Evolutionary conservation across 1,284 basidiomycete genomes (phyloP).

Genomic region (Takashimella tepidaria): DNA sequence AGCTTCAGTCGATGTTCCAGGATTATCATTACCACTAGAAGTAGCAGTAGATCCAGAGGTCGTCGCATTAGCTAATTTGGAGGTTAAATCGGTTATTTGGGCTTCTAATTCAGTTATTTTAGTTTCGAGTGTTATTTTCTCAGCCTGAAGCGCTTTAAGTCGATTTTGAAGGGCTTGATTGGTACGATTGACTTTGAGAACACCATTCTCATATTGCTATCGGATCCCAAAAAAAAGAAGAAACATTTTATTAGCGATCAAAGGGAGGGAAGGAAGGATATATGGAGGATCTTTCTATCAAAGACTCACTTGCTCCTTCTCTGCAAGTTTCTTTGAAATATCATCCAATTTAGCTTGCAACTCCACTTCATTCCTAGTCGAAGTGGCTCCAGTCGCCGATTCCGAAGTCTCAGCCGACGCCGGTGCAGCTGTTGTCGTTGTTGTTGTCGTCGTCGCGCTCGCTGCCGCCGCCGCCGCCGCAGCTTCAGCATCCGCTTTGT

Average conservation of each 20-base stretch:
- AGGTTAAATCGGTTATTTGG: slow-evolving; percentile 26
- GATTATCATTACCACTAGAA: slow-evolving; percentile 1
- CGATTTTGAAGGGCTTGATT: slow-evolving; percentile 20
- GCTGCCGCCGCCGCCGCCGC: slow-evolving; percentile 13
- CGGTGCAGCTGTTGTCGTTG: slow-evolving; percentile 3
- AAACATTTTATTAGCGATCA: no score
- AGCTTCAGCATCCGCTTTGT: slow-evolving; percentile 22
- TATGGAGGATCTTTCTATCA: no score
- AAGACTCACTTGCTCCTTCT: slow-evolving; percentile 17
- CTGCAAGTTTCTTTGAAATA: slow-evolving; percentile 15
- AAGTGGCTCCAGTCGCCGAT: not conserved
- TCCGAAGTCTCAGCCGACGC: slow-evolving; percentile 1
- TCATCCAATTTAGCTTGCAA: slow-evolving; percentile 20
- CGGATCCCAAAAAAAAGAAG: not conserved
- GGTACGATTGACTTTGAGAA: slow-evolving; percentile 35
- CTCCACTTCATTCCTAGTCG: slow-evolving; percentile 9
- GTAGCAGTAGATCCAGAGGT: not conserved
- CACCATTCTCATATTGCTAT: slow-evolving; percentile 30
- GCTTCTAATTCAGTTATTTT: slow-evolving; percentile 21
- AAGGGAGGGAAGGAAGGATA: not conserved
- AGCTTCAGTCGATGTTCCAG: slow-evolving; percentile 10
- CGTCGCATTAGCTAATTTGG: slow-evolving; percentile 12
- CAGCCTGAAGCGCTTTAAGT: slow-evolving; percentile 13
- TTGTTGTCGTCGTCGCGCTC: slow-evolving; percentile 2
- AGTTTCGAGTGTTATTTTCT: slow-evolving; percentile 16